Conservation (phyloP, 768 basidiomycete genomes). For the Panaeolus papilionaceus region DNA sequence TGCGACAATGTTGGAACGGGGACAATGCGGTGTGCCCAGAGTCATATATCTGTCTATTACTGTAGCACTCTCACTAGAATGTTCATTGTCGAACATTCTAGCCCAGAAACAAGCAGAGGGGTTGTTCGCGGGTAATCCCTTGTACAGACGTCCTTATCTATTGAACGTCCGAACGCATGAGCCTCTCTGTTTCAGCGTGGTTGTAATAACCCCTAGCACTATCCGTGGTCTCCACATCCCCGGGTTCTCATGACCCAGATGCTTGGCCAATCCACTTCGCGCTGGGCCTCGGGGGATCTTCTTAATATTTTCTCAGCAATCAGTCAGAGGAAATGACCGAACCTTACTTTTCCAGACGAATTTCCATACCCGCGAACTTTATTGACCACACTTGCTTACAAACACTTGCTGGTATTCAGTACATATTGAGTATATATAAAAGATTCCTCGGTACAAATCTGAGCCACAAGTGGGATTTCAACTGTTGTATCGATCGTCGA, state of each 20-base stretch:
- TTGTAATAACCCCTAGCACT: background rate
- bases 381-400: too few species aligned
- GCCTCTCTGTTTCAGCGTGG: constrained; percentile 21
- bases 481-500: background rate
- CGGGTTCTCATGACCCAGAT: constrained; percentile 5
- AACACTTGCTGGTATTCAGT: too few species aligned
- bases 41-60: background rate
- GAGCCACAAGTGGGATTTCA: background rate
- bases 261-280: background rate
- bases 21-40: background rate
- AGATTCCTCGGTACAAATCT: background rate
- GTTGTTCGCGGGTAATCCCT: background rate
- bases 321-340: too few species aligned
- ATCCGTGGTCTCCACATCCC: background rate
- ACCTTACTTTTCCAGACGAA: too few species aligned
- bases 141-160: constrained; percentile 10
- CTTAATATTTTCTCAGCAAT: background rate
- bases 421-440: too few species aligned
- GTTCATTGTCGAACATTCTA: background rate
- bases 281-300: background rate
- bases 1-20: background rate
- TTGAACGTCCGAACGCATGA: constrained; percentile 17
- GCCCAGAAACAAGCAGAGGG: background rate
- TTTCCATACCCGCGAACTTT: too few species aligned
- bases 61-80: background rate